Evolutionary conservation across 805 yeast genomes (phyloP).

Genomic region (Wickerhamiella vanderwaltii): DNA sequence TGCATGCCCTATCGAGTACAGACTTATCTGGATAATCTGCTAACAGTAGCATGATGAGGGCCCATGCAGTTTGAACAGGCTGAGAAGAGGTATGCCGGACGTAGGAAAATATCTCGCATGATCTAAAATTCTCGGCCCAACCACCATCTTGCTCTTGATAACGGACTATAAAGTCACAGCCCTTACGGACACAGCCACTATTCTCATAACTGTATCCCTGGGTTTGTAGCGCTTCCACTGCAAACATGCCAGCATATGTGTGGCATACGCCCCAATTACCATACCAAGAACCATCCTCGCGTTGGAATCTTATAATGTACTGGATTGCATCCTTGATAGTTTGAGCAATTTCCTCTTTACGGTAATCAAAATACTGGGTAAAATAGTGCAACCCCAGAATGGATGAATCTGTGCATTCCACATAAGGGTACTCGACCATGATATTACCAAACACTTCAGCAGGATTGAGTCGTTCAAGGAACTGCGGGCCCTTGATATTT

Average conservation of each 20-base stretch:
- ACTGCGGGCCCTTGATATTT: constrained; percentile 63
- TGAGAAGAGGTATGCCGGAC: constrained; percentile 51
- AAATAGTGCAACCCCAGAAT: constrained; percentile 81
- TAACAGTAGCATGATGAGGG: constrained; percentile 61
- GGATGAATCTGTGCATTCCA: constrained; percentile 94
- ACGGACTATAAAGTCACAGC: constrained; percentile 71
- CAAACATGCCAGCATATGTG: constrained; percentile 96
- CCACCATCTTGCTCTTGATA: constrained; percentile 86
- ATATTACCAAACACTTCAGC: constrained; percentile 97
- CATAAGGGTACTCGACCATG: constrained; percentile 97
- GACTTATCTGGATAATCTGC: constrained; percentile 66
- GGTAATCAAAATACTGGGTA: constrained; percentile 51
- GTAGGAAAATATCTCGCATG: constrained; percentile 70
- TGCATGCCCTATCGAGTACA: constrained; percentile 52
- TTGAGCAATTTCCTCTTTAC: constrained; percentile 47
- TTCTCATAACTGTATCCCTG: constrained; percentile 53
- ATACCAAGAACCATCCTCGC: constrained; percentile 87
- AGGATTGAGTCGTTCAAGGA: constrained; percentile 71
- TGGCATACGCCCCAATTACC: constrained; percentile 98
- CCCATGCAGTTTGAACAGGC: constrained; percentile 92
- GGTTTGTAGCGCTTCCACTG: constrained; percentile 76
- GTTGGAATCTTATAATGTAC: constrained; percentile 59
- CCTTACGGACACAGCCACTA: constrained; percentile 49
- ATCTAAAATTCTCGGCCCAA: constrained; percentile 92
- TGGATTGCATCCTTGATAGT: constrained; percentile 64